phyloP scores from a whole-genome alignment of 306 rosid species.

The Rosa multiflora region DNA sequence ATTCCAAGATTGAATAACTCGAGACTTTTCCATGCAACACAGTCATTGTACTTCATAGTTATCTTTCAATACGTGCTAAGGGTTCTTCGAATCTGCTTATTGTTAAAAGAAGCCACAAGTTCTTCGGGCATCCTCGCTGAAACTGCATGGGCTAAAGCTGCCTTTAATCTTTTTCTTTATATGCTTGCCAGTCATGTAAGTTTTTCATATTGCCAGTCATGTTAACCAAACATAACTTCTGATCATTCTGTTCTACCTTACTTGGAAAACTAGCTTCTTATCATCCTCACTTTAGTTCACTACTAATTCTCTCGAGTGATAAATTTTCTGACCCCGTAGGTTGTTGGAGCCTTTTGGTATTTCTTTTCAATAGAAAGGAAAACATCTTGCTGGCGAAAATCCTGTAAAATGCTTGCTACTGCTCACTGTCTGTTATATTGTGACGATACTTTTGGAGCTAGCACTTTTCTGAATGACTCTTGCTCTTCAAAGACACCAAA shows the following conservation, averaged over 20 bases:
- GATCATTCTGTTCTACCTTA: not conserved
- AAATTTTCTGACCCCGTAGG: not conserved
- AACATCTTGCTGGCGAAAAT: conserved; percentile 11
- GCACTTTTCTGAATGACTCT: not conserved
- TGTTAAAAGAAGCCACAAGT: conserved; percentile 14
- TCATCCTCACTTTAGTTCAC: not conserved
- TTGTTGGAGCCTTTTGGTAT: conserved; percentile 26
- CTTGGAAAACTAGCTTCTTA: not conserved
- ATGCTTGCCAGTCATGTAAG: conserved; percentile 34
- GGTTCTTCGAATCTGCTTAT: conserved; percentile 21
- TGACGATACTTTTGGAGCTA: not conserved
- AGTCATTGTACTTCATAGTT: conserved; percentile 17
- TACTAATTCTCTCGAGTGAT: not conserved
- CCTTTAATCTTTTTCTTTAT: conserved; percentile 25
- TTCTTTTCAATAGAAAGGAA: conserved; percentile 9
- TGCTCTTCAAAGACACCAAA: conserved; percentile 11
- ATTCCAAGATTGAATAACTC: conserved; percentile 6
- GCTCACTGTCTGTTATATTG: not conserved
- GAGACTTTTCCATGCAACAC: not conserved
- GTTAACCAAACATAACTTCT: not conserved
- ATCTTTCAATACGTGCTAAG: conserved; percentile 30
- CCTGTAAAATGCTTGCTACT: not conserved
- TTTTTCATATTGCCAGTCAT: not conserved
- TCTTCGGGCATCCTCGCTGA: conserved; percentile 15
- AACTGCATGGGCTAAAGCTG: conserved; percentile 30